Conservation (phyloP, 768 basidiomycete species). For the Lenzites betulinus region DNA sequence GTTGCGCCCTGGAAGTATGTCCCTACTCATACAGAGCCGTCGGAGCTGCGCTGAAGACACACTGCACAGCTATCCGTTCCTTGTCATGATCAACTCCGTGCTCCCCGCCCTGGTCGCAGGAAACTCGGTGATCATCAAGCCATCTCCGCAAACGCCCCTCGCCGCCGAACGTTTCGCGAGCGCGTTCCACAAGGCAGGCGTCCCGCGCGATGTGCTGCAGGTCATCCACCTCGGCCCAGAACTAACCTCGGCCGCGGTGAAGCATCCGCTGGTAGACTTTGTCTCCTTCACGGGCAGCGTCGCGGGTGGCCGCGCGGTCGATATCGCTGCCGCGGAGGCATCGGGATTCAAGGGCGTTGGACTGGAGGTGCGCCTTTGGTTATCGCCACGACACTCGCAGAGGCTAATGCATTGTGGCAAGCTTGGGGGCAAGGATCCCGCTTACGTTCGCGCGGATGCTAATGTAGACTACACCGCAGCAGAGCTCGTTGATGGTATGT, state of each 20-base stretch:
- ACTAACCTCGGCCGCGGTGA: conserved; percentile 59
- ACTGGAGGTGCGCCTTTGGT: conserved; percentile 59
- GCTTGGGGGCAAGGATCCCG: conserved; percentile 98
- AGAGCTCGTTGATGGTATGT: conserved; percentile 87
- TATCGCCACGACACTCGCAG: no score
- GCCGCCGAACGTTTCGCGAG: conserved; percentile 78
- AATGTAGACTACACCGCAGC: conserved; percentile 80
- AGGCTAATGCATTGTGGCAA: conserved; percentile 27
- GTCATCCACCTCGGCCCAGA: conserved; percentile 72
- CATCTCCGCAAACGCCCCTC: conserved; percentile 94
- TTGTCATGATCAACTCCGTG: conserved; percentile 88
- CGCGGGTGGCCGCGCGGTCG: conserved; percentile 70
- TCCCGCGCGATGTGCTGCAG: conserved; percentile 74
- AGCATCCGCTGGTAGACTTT: conserved; percentile 72
- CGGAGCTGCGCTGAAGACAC: neutral
- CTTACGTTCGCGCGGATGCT: conserved; percentile 89
- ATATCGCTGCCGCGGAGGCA: conserved; percentile 64
- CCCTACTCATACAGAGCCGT: neutral
- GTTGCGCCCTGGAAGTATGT: conserved; percentile 93
- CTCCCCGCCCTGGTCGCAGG: conserved; percentile 90
- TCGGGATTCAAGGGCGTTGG: conserved; percentile 83
- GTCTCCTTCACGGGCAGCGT: conserved; percentile 94
- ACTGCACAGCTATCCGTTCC: conserved; percentile 74
- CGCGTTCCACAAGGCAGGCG: conserved; percentile 73
- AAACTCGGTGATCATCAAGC: conserved; percentile 90